Conservation (phyloP, 495 filamentous ascomycete genomes). For the Aspergillus diversus region DNA sequence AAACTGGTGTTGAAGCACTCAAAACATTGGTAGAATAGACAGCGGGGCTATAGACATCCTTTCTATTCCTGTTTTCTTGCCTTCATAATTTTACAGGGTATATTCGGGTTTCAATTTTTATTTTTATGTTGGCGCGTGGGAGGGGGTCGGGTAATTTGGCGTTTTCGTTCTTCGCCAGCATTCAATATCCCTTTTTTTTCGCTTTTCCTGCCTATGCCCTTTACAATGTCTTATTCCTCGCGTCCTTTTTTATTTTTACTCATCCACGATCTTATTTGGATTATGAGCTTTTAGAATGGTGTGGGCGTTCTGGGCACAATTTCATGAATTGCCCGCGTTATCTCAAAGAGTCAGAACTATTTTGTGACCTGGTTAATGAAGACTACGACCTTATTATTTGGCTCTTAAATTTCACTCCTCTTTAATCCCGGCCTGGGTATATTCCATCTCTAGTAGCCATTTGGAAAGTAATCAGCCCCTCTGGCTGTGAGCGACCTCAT, state of each 20-base stretch:
- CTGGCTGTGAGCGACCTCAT: no score
- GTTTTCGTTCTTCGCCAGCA: not conserved
- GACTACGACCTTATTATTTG: no score
- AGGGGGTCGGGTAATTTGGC: slow-evolving; percentile 4
- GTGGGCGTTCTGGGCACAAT: not conserved
- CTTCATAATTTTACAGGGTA: slow-evolving; percentile 16
- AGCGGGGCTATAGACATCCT: slow-evolving; percentile 11
- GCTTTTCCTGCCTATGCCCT: not conserved
- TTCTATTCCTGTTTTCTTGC: not conserved
- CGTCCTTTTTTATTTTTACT: slow-evolving; percentile 5
- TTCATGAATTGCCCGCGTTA: not conserved
- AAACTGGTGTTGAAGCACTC: slow-evolving; percentile 64
- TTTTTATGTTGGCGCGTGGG: slow-evolving; percentile 5
- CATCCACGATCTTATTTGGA: slow-evolving; percentile 4
- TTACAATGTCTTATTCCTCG: slow-evolving; percentile 2
- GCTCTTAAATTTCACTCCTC: no score
- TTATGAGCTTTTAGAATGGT: not conserved
- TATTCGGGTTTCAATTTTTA: slow-evolving; percentile 1
- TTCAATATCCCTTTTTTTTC: not conserved
- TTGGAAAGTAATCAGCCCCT: no score
- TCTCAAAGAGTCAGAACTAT: slow-evolving; percentile 87
- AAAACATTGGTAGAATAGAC: slow-evolving; percentile 57
- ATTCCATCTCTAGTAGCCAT: no score
- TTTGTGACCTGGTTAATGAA: slow-evolving; percentile 59
- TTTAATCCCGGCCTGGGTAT: no score